These are phyloP conservation scores for Starmera stellimalicola DNA, from an alignment of 1,139 yeast genomes.

Conservation along the genomic window DNA sequence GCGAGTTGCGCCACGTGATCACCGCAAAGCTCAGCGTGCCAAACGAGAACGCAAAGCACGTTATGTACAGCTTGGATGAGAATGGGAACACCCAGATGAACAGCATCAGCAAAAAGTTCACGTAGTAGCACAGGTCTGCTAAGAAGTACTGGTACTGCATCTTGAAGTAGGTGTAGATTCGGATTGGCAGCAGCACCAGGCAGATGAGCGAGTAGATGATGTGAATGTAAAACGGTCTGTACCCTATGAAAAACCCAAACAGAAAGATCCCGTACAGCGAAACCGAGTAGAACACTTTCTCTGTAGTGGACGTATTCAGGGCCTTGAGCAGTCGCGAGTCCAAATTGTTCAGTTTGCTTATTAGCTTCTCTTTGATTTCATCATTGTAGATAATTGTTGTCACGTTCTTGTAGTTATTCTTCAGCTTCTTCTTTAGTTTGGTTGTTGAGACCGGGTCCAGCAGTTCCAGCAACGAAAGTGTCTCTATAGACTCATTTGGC, in stretches of 20 bases:
- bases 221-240: conserved; percentile 69
- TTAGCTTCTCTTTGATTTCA: conserved; percentile 21
- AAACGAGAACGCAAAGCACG: conserved; percentile 79
- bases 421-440: conserved; percentile 4
- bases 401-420: conserved; percentile 5
- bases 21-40: conserved; percentile 94
- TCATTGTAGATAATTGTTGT: conserved; percentile 8
- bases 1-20: conserved; percentile 89
- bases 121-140: conserved; percentile 93
- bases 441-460: not conserved
- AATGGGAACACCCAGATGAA: conserved; percentile 80
- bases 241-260: conserved; percentile 72
- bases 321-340: conserved; percentile 46
- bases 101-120: conserved; percentile 56
- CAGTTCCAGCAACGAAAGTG: not conserved
- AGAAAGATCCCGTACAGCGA: conserved; percentile 62
- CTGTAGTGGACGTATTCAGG: conserved; percentile 55
- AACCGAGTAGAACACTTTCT: conserved; percentile 72
- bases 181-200: conserved; percentile 65
- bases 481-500: not conserved
- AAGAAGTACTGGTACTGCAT: conserved; percentile 74
- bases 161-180: conserved; percentile 77
- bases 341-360: conserved; percentile 38
- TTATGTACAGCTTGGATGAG: conserved; percentile 61
- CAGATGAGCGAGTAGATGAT: conserved; percentile 60